Percentiles rank a stretch among this genome's conserved stretches.
Conservation (phyloP, 1,139 yeast species). For the Debaryomycetaceae sp. region DNA sequence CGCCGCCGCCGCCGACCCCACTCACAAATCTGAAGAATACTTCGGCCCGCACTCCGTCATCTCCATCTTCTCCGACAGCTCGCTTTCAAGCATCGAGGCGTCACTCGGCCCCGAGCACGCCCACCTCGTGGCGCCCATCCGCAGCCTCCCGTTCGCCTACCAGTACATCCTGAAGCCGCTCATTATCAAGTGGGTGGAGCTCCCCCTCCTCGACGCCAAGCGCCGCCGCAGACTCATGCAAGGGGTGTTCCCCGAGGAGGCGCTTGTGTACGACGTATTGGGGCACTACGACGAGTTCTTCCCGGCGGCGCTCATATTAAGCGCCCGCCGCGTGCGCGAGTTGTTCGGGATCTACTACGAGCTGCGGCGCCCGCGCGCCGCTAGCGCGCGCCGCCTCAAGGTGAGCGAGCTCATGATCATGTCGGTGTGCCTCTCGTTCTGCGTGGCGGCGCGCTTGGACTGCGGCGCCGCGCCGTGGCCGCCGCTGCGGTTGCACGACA, state of each 20-base stretch:
- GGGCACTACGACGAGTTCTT: slow-evolving; percentile 14
- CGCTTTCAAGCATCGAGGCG: slow-evolving; percentile 30
- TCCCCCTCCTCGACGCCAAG: slow-evolving; percentile 22
- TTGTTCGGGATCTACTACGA: slow-evolving; percentile 16
- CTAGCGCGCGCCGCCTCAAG: slow-evolving; percentile 11
- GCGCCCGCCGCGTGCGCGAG: slow-evolving; percentile 9
- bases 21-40: slow-evolving; percentile 17
- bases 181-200: slow-evolving; percentile 31
- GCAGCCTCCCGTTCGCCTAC: slow-evolving; percentile 27
- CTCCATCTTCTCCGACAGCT: slow-evolving; percentile 32
- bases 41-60: slow-evolving; percentile 39
- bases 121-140: slow-evolving; percentile 24
- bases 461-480: no score
- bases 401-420: slow-evolving; percentile 16
- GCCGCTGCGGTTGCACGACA: neutral
- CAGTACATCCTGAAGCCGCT: slow-evolving; percentile 17
- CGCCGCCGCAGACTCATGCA: slow-evolving; percentile 18
- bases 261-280: slow-evolving; percentile 20
- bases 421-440: slow-evolving; percentile 14
- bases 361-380: slow-evolving; percentile 3
- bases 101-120: slow-evolving; percentile 21
- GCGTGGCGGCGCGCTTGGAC: slow-evolving; percentile 12
- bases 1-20: neutral
- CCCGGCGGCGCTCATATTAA: slow-evolving; percentile 10
- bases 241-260: slow-evolving; percentile 26